phyloP scores from a whole-genome alignment of 2,329 filamentous ascomycete genomes.

The Hymenoscyphus salicellus region DNA sequence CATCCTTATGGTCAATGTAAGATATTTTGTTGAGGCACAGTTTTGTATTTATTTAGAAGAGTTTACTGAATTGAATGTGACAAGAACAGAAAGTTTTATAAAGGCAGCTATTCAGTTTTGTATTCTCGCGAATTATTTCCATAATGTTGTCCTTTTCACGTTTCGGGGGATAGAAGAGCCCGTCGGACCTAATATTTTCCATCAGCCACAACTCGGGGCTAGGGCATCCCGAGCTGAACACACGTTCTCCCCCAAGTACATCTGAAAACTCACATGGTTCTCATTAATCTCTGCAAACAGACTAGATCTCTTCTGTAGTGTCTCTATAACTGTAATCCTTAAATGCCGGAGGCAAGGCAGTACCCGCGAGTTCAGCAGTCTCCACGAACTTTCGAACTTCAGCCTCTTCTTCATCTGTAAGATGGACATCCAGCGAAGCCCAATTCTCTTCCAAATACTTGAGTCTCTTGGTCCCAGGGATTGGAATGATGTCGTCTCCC shows the following conservation, averaged over 20 bases:
- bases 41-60: background rate
- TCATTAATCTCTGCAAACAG: too few relatives aligned
- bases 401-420: conserved; percentile 39
- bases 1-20: background rate
- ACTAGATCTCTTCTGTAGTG: background rate
- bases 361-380: conserved; percentile 25
- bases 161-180: background rate
- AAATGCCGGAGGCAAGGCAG: background rate
- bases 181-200: background rate
- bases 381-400: conserved; percentile 39
- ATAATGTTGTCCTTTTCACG: background rate
- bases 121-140: background rate
- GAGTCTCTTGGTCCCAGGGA: conserved; percentile 49
- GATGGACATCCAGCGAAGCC: conserved; percentile 34
- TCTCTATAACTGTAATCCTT: background rate
- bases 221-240: background rate
- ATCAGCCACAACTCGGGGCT: background rate
- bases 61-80: background rate
- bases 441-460: conserved; percentile 48
- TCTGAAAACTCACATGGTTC: too few relatives aligned
- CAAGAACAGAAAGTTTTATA: background rate
- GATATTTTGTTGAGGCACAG: background rate
- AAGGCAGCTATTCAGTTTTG: background rate
- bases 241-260: background rate
- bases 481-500: conserved; percentile 59